Evolutionary conservation across 176 grass and related monocot species (phyloP).

Genomic region (Aegilops tauschii): DNA sequence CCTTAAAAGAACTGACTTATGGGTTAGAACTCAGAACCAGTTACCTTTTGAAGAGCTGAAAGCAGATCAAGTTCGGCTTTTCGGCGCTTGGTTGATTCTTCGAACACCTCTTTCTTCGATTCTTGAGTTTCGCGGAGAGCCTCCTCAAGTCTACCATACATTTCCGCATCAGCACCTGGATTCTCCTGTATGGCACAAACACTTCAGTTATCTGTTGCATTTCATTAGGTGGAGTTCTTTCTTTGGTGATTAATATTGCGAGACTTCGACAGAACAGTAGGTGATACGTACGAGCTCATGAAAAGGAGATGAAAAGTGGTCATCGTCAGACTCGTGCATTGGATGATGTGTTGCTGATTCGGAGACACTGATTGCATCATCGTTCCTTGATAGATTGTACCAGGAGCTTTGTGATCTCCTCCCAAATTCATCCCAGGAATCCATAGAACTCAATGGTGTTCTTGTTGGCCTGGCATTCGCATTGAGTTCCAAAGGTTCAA

Average conservation of each 20-base stretch:
- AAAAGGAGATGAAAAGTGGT: conserved; percentile 17
- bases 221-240: background rate
- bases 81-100: conserved; percentile 60
- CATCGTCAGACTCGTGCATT: conserved; percentile 21
- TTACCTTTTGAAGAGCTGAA: conserved; percentile 55
- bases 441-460: background rate
- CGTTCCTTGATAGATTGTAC: conserved; percentile 26
- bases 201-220: conserved; percentile 10
- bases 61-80: conserved; percentile 52
- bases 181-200: conserved; percentile 33
- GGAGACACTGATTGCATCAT: conserved; percentile 26
- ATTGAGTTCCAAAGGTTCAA: conserved; percentile 9
- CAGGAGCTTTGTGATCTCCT: conserved; percentile 18
- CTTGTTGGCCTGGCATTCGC: background rate
- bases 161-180: conserved; percentile 32
- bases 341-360: conserved; percentile 12
- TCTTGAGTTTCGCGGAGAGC: conserved; percentile 56
- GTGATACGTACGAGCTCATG: conserved; percentile 34
- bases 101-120: conserved; percentile 60
- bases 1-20: background rate
- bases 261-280: background rate
- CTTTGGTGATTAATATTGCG: background rate
- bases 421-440: conserved; percentile 37
- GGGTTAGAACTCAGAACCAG: conserved; percentile 13
- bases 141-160: conserved; percentile 58